A percentile compares a stretch with the other conserved stretches of the same genome.
Evolutionary conservation across 1,139 yeast species (phyloP).

Genomic region (Geotrichum aggregatum): DNA sequence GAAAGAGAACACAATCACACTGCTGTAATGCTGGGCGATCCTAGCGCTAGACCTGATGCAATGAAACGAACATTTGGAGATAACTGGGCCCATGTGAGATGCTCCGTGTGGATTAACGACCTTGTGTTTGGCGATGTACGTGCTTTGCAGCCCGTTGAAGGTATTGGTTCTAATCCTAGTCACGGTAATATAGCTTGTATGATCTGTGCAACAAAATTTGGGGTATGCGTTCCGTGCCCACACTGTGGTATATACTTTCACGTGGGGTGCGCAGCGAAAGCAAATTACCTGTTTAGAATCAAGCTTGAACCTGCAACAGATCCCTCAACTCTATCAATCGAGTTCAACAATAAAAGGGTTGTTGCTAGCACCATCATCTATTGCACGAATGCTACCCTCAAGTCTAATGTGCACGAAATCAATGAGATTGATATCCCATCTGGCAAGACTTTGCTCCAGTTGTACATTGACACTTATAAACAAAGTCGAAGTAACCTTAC

Average conservation of each 20-base stretch:
- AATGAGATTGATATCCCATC: conserved; percentile 28
- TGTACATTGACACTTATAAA: conserved; percentile 34
- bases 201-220: conserved; percentile 44
- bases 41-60: conserved; percentile 53
- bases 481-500: conserved; percentile 23
- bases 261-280: conserved; percentile 58
- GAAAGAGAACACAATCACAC: conserved; percentile 50
- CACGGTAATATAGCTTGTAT: conserved; percentile 35
- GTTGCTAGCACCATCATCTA: conserved; percentile 34
- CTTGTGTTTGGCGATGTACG: conserved; percentile 44
- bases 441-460: conserved; percentile 34
- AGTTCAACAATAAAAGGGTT: conserved; percentile 41
- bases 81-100: conserved; percentile 76
- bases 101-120: conserved; percentile 57
- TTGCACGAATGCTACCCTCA: conserved; percentile 28
- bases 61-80: conserved; percentile 67
- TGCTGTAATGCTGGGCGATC: conserved; percentile 44
- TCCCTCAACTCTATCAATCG: conserved; percentile 31
- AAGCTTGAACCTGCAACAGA: conserved; percentile 27
- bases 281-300: conserved; percentile 36
- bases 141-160: conserved; percentile 47
- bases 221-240: conserved; percentile 45
- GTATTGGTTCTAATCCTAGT: conserved; percentile 31
- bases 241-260: conserved; percentile 48
- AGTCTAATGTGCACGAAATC: conserved; percentile 8